Conservation (phyloP, 129 eudicot genomes). For the Escallonia rubra region DNA sequence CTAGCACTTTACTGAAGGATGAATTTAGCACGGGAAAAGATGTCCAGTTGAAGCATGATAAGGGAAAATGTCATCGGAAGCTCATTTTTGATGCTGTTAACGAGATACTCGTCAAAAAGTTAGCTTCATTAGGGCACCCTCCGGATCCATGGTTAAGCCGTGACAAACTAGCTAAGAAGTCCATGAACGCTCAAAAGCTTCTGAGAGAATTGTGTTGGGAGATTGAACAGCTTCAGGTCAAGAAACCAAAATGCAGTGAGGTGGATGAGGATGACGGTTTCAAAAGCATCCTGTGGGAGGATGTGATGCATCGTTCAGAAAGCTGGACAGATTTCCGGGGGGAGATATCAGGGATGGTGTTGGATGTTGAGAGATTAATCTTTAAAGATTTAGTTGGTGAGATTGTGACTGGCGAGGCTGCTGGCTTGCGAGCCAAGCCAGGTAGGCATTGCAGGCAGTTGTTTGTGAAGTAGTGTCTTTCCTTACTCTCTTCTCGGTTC, state of each 20-base stretch:
- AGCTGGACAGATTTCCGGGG: constrained; percentile 57
- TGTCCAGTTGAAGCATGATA: constrained; percentile 16
- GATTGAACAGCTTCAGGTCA: constrained; percentile 50
- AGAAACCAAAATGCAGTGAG: constrained; percentile 23
- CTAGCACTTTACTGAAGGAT: constrained; percentile 43
- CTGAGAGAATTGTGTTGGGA: constrained; percentile 68
- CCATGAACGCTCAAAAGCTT: constrained; percentile 71
- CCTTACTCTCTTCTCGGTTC: not conserved
- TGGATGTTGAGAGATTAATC: constrained; percentile 77
- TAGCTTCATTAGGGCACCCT: constrained; percentile 26
- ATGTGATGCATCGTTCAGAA: constrained; percentile 52
- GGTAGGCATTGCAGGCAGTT: constrained; percentile 58
- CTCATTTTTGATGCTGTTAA: constrained; percentile 78
- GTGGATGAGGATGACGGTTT: constrained; percentile 66
- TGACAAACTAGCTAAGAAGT: constrained; percentile 37
- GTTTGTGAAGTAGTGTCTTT: constrained; percentile 37
- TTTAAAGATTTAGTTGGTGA: constrained; percentile 85
- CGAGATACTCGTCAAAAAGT: constrained; percentile 62
- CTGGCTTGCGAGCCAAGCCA: constrained; percentile 40
- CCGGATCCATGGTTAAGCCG: constrained; percentile 40
- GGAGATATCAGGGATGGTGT: constrained; percentile 56
- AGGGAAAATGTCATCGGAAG: constrained; percentile 63
- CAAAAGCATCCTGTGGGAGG: constrained; percentile 61
- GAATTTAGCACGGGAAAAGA: constrained; percentile 24
- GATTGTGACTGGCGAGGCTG: constrained; percentile 59